Evolutionary conservation across 352 stramenopile genomes (phyloP), one percentile per base, ranked within the genome.

Genomic region (Globisporangium spinosum): DNA sequence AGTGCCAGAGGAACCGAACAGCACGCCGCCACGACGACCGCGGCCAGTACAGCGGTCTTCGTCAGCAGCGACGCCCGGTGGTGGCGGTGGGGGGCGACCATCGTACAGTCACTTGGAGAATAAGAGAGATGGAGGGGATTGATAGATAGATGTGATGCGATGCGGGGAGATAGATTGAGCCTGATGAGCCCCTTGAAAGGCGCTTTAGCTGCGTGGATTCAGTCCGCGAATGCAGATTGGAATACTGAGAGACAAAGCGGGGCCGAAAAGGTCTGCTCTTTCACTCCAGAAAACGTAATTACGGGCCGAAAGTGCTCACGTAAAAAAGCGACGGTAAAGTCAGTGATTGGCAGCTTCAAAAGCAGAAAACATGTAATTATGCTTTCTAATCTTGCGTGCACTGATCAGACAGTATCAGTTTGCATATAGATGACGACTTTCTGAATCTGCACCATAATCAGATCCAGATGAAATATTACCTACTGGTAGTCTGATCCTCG

Each of bases 1-100:
- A 23, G 43, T 20, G 43, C 43, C 17, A 51, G 17, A 3, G 43
- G 43, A 10, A 17, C 43, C 17, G 43, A 51, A 17, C 17, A 56
- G 62, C 51, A 68, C 38, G 62, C 54, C 15, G 29, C 56, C 20
- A 49, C 27, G 32, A 68, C 32, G 20, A 53, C 51, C 15, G 38
- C 40, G n/a, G 51, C 54, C 22, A 62, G 22, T 40, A 53, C 62
- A 0, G 17, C 25, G 34, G 51, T n/a, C 32, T 47, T 61, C 32
- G 29, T n/a, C 56, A 61, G 20, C 29, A 61, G 20, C n/a, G 56
- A 45, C 56, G 3, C 10, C 2, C 32, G 56, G 32, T 23, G 56
- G 12, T 17, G 32, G 56, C 9, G 32, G 56, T 49, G 32, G 32
- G 56, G 56, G n/a, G 32, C 56, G n/a, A 40, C 32, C 56, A 61